These are phyloP conservation scores for Rubia balearica DNA, from an alignment of 305 asterid genomes.

Conservation along the genomic window DNA sequence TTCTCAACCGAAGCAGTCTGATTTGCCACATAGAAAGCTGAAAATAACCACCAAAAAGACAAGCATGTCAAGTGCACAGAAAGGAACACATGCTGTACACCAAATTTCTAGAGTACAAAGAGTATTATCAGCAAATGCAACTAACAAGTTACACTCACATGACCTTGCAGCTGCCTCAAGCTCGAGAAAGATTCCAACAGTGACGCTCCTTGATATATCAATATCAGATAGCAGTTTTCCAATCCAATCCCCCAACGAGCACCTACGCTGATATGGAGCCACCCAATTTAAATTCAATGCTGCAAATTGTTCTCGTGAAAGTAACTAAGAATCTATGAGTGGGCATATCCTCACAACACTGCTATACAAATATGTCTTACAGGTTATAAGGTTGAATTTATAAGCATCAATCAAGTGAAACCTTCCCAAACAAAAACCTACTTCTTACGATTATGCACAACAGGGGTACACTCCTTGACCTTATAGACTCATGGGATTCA, in stretches of 20 bases:
- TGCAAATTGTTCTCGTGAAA: not conserved
- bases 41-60: slow-evolving; percentile 18
- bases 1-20: slow-evolving; percentile 24
- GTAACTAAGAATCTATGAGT: not conserved
- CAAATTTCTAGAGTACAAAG: not conserved
- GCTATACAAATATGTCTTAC: not conserved
- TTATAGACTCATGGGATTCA: not conserved
- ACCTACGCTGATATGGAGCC: slow-evolving; percentile 58
- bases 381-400: not conserved
- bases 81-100: not conserved
- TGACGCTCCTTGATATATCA: slow-evolving; percentile 62
- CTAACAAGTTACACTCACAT: slow-evolving; percentile 39
- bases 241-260: slow-evolving; percentile 68
- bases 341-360: not conserved
- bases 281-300: slow-evolving; percentile 16
- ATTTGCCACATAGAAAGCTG: slow-evolving; percentile 51
- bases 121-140: not conserved
- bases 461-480: not conserved
- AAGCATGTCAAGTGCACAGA: slow-evolving; percentile 6
- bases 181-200: slow-evolving; percentile 64
- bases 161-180: slow-evolving; percentile 75
- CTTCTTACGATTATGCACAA: not conserved
- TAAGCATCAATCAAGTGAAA: not conserved
- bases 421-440: not conserved
- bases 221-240: slow-evolving; percentile 52